Conservation (phyloP, 139 green algal species). For the Prasinococcaceae sp. region DNA sequence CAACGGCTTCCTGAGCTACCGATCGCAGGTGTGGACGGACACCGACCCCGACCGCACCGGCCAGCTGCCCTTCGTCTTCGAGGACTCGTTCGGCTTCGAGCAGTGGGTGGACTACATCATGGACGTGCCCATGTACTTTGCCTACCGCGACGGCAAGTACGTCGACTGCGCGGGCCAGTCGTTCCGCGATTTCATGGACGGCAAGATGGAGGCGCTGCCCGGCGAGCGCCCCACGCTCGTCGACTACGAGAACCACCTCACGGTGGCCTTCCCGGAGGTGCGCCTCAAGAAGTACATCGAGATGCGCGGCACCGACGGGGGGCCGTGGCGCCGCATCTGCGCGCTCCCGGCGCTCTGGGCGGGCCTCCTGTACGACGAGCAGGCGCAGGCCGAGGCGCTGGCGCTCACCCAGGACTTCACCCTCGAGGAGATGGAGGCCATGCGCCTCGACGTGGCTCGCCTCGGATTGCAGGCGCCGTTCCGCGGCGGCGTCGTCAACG, state of each 20-base stretch:
- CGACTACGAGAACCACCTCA: conserved; percentile 93
- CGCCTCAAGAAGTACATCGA: conserved; percentile 90
- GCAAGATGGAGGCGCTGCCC: conserved; percentile 63
- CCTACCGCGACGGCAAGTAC: conserved; percentile 86
- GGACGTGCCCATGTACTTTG: conserved; percentile 97
- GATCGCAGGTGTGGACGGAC: conserved; percentile 79
- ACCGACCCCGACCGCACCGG: conserved; percentile 66
- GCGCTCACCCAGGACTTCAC: conserved; percentile 70
- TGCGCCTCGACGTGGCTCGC: conserved; percentile 45
- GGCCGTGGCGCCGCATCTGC: conserved; percentile 77
- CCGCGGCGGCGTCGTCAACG: conserved; percentile 61
- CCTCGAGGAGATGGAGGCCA: conserved; percentile 50
- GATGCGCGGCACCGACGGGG: conserved; percentile 92
- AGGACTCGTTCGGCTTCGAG: conserved; percentile 77
- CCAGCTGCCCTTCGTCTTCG: conserved; percentile 89
- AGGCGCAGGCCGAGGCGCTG: conserved; percentile 16
- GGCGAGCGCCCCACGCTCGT: conserved; percentile 68
- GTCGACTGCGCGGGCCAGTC: conserved; percentile 54
- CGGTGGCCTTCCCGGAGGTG: conserved; percentile 92
- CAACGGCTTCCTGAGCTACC: conserved; percentile 43
- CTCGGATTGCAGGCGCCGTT: conserved; percentile 75
- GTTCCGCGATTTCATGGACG: conserved; percentile 74
- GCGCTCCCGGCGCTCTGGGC: conserved; percentile 66
- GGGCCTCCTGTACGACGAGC: conserved; percentile 82
- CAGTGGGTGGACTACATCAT: conserved; percentile 88